phyloP scores from a whole-genome alignment of 2,329 filamentous ascomycete species.

The Colletotrichum chlorophyti region DNA sequence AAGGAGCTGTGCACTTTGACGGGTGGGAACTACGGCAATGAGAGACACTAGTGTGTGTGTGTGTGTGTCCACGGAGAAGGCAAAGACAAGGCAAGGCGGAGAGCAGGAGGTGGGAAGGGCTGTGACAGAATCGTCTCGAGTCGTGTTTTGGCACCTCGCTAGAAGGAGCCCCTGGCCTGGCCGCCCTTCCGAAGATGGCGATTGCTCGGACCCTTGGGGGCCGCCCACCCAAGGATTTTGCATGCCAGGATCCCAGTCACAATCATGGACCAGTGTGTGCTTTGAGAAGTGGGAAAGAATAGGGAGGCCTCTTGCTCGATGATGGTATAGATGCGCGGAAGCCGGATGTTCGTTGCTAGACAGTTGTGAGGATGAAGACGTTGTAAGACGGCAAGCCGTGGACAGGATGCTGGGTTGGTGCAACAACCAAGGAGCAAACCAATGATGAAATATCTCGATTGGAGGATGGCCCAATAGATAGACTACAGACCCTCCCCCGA shows the following conservation, averaged over 20 bases:
- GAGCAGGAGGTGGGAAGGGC: slow-evolving; percentile 22
- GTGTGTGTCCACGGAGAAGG: neutral
- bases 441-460: too few species aligned
- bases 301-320: slow-evolving; percentile 6
- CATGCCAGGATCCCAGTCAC: neutral
- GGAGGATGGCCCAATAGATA: too few species aligned
- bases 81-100: neutral
- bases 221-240: slow-evolving; percentile 7
- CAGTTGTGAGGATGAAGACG: too few species aligned
- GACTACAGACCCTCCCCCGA: neutral
- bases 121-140: slow-evolving; percentile 59
- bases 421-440: too few species aligned
- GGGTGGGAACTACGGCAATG: too few species aligned
- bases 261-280: neutral
- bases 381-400: too few species aligned
- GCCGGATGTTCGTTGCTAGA: neutral
- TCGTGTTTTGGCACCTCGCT: slow-evolving; percentile 49
- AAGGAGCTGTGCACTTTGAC: neutral
- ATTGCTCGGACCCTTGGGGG: slow-evolving; percentile 13
- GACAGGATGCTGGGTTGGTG: too few species aligned
- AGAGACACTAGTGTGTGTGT: too few species aligned
- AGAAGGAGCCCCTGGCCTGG: slow-evolving; percentile 20
- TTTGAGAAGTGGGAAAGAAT: too few species aligned
- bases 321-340: neutral
- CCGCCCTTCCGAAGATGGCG: slow-evolving; percentile 12